phyloP scores from a whole-genome alignment of 1,284 basidiomycete genomes.

The Sanguinoderma infundibulare region DNA sequence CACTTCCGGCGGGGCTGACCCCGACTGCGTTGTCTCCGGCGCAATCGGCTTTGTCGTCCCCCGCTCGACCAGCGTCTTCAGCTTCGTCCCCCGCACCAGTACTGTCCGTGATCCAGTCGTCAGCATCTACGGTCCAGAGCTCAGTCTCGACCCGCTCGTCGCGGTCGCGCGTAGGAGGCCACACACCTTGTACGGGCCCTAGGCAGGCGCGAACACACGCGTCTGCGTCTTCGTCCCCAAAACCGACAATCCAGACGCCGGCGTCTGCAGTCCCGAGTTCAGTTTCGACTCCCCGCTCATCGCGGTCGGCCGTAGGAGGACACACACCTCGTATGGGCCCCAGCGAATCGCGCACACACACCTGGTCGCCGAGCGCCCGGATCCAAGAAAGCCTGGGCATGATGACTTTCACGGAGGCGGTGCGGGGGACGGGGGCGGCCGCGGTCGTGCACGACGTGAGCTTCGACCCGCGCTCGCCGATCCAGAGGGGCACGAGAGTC shows the following conservation, averaged over 20 bases:
- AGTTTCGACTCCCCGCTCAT: not conserved
- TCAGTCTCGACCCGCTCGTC: too few relatives aligned
- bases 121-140: too few relatives aligned
- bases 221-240: not conserved
- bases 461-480: slow-evolving; percentile 36
- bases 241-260: not conserved
- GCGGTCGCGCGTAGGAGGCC: too few relatives aligned
- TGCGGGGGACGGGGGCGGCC: slow-evolving; percentile 2
- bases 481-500: slow-evolving; percentile 24
- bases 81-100: not conserved
- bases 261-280: not conserved
- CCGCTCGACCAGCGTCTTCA: too few relatives aligned
- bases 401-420: slow-evolving; percentile 11
- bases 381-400: slow-evolving; percentile 5
- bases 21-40: not conserved
- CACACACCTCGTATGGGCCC: slow-evolving; percentile 14
- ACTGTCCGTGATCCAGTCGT: too few relatives aligned
- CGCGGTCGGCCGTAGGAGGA: slow-evolving; percentile 1
- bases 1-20: not conserved
- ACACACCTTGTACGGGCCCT: too few relatives aligned
- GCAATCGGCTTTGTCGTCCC: not conserved
- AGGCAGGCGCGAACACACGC: too few relatives aligned
- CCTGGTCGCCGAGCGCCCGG: not conserved
- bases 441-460: slow-evolving; percentile 20
- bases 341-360: slow-evolving; percentile 6